Percentiles rank a stretch among this genome's conserved stretches.
phyloP scores from a whole-genome alignment of 176 grass and related monocot genomes.

The Oryza rufipogon region DNA sequence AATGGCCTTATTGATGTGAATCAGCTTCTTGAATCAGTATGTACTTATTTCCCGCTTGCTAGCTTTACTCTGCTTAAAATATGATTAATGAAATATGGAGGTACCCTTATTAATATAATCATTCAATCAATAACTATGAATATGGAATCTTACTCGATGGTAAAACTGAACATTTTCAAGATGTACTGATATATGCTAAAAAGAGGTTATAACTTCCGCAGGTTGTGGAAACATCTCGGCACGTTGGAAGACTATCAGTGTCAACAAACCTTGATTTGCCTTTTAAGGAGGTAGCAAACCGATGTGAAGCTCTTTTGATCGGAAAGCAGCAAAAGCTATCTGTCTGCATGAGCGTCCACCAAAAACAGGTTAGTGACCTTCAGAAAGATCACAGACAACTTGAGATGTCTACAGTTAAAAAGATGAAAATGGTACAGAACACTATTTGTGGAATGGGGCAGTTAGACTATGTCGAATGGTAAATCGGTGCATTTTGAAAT shows the following conservation, averaged over 20 bases:
- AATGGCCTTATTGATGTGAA: slow-evolving; percentile 64
- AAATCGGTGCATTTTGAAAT: slow-evolving; percentile 20
- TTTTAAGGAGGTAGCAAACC: slow-evolving; percentile 68
- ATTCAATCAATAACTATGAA: not conserved
- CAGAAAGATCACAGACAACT: slow-evolving; percentile 10
- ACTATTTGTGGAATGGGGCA: not conserved
- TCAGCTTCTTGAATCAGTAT: slow-evolving; percentile 82
- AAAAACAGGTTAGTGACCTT: slow-evolving; percentile 50
- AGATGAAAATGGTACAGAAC: not conserved
- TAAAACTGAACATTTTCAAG: slow-evolving; percentile 10
- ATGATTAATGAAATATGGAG: slow-evolving; percentile 7
- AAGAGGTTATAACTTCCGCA: slow-evolving; percentile 39
- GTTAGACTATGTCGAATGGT: not conserved
- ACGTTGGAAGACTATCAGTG: slow-evolving; percentile 70
- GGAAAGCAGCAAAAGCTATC: slow-evolving; percentile 83
- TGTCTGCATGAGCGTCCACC: slow-evolving; percentile 52
- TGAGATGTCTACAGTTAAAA: slow-evolving; percentile 31
- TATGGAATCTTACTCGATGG: not conserved
- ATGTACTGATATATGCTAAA: slow-evolving; percentile 21
- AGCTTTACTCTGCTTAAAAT: slow-evolving; percentile 22
- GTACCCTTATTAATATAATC: not conserved
- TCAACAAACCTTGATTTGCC: slow-evolving; percentile 70
- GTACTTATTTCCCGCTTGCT: slow-evolving; percentile 3
- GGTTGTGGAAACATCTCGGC: slow-evolving; percentile 61
- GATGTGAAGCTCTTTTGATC: slow-evolving; percentile 71